These are phyloP conservation scores for Sisymbrium irio DNA, from an alignment of 345 rosid genomes.

Conservation along the genomic window DNA sequence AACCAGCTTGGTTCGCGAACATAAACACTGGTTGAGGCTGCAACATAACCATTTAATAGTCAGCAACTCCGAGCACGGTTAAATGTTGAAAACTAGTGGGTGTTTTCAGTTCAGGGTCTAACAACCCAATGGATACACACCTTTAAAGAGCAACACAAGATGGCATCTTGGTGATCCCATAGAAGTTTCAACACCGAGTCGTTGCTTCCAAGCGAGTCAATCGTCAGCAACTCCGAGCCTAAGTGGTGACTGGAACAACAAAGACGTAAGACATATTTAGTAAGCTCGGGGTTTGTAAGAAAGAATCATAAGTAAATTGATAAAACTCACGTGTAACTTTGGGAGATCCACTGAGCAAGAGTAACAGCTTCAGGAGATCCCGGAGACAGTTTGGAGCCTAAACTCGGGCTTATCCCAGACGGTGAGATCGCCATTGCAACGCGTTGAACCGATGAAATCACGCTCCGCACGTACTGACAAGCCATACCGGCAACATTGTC, in stretches of 20 bases:
- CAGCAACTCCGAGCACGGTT: too few species aligned
- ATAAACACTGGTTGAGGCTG: constrained; percentile 84
- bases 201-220: constrained; percentile 50
- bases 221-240: constrained; percentile 67
- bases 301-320: constrained; percentile 10
- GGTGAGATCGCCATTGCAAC: constrained; percentile 97
- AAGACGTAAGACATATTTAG: not conserved
- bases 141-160: constrained; percentile 90
- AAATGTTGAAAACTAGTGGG: not conserved
- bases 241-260: constrained; percentile 51
- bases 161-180: constrained; percentile 91
- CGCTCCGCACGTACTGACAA: constrained; percentile 82
- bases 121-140: constrained; percentile 42
- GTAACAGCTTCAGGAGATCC: constrained; percentile 97
- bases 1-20: constrained; percentile 96
- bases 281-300: not conserved
- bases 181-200: constrained; percentile 71
- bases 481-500: constrained; percentile 97
- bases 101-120: too few species aligned
- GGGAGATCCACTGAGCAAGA: constrained; percentile 85
- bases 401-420: constrained; percentile 61
- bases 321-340: constrained; percentile 65
- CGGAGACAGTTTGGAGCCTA: constrained; percentile 68
- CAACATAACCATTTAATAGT: too few species aligned
- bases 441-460: constrained; percentile 91